Evolutionary conservation across 1,284 basidiomycete genomes (phyloP).

Genomic region (Ceratobasidium theobromae): DNA sequence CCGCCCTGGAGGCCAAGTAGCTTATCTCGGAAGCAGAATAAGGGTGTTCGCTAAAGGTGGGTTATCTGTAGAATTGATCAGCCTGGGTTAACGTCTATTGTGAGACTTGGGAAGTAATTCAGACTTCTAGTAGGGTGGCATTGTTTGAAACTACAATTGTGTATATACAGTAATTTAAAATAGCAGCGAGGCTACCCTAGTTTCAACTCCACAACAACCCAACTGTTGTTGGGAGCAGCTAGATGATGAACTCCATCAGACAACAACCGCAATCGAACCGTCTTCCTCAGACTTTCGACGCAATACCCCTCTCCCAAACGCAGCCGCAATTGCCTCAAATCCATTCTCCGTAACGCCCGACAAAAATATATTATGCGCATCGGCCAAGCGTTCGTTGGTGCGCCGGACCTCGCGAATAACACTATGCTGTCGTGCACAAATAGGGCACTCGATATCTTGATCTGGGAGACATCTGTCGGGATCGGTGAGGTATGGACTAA

Average conservation of each 20-base stretch:
- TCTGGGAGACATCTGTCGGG: constrained; percentile 73
- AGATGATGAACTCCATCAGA: not conserved
- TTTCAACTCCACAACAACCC: not conserved
- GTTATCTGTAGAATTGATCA: no score
- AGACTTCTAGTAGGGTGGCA: no score
- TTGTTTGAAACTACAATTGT: no score
- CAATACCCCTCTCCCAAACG: constrained; percentile 74
- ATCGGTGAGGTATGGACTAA: not conserved
- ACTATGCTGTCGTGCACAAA: constrained; percentile 83
- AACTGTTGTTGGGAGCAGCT: no score
- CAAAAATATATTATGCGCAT: constrained; percentile 87
- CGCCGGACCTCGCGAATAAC: constrained; percentile 84
- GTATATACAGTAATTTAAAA: no score
- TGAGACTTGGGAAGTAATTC: no score
- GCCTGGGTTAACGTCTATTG: no score
- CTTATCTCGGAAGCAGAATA: no score
- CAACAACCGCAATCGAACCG: constrained; percentile 2
- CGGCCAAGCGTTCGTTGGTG: constrained; percentile 78
- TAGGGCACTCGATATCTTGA: constrained; percentile 84
- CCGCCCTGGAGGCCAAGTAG: no score
- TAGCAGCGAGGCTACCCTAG: no score
- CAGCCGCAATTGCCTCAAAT: constrained; percentile 77
- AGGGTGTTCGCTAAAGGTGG: no score
- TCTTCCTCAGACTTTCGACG: constrained; percentile 8
- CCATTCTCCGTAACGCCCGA: constrained; percentile 82